Conservation (phyloP, 148 eudicot genomes). For the Amaranthus hypochondriacus region DNA sequence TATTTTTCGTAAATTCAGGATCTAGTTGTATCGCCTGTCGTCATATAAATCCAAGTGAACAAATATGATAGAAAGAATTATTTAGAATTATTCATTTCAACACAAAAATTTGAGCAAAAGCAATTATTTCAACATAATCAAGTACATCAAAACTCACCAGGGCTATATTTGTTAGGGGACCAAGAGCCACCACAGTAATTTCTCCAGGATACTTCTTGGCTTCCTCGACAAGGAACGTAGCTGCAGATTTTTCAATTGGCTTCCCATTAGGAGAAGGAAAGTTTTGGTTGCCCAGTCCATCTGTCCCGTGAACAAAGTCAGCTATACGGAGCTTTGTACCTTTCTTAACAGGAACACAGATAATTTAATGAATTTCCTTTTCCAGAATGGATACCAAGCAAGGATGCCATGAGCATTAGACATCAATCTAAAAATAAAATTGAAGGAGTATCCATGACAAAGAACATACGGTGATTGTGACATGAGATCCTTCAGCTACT, state of each 20-base stretch:
- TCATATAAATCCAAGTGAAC: slow-evolving; percentile 13
- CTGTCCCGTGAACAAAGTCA: slow-evolving; percentile 89
- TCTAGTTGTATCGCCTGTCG: slow-evolving; percentile 72
- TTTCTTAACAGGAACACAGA: slow-evolving; percentile 44
- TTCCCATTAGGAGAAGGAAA: slow-evolving; percentile 82
- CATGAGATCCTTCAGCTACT: slow-evolving; percentile 95
- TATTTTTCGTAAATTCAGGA: slow-evolving; percentile 57
- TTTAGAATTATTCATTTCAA: neutral
- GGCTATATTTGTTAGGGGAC: slow-evolving; percentile 93
- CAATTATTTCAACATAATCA: neutral
- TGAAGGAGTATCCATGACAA: neutral
- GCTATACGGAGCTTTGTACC: slow-evolving; percentile 92
- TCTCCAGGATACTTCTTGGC: slow-evolving; percentile 72
- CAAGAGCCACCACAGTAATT: slow-evolving; percentile 85
- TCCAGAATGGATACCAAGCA: neutral
- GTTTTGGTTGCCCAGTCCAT: slow-evolving; percentile 96
- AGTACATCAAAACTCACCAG: slow-evolving; percentile 46
- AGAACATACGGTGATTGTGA: slow-evolving; percentile 60
- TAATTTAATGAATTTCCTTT: slow-evolving; percentile 2
- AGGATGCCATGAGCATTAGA: neutral
- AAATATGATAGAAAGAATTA: slow-evolving; percentile 5
- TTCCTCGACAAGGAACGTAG: slow-evolving; percentile 62
- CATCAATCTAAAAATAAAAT: neutral
- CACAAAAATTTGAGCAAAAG: neutral
- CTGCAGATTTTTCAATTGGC: slow-evolving; percentile 72